Evolutionary conservation across 192 early-diverging fungal species (phyloP).

Genomic region (Linnemannia zychae): DNA sequence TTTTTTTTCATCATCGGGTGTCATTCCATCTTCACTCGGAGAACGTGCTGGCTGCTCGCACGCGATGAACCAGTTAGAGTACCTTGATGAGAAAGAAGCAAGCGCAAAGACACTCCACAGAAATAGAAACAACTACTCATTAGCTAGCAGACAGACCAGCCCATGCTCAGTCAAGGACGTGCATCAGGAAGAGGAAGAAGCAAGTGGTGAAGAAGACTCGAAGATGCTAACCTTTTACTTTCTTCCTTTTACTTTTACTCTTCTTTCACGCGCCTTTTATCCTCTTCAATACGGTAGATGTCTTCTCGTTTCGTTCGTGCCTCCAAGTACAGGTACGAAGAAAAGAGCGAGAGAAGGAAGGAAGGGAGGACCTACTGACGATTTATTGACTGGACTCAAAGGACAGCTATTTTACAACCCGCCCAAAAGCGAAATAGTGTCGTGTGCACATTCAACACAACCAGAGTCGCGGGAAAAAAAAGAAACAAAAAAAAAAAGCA

Average conservation of each 20-base stretch:
- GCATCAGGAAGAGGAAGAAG: no score
- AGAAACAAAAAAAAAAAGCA: not conserved
- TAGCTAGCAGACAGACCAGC: no score
- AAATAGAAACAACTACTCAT: no score
- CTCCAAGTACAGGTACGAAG: slow-evolving; percentile 78
- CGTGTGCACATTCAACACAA: not conserved
- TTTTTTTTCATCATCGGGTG: no score
- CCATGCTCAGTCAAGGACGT: no score
- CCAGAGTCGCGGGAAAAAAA: not conserved
- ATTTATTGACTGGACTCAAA: not conserved
- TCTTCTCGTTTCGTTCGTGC: slow-evolving; percentile 84
- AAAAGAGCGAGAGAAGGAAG: not conserved
- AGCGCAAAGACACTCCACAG: no score
- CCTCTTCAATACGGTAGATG: slow-evolving; percentile 59
- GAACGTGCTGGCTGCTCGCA: no score
- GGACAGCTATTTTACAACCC: not conserved
- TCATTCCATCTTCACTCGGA: no score
- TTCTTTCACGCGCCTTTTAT: not conserved
- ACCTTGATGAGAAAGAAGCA: no score
- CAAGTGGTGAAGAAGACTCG: no score
- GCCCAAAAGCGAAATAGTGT: not conserved
- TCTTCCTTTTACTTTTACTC: not conserved
- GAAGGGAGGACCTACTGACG: not conserved
- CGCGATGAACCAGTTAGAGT: no score
- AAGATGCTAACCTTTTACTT: no score